Base-by-base conservation (phyloP, 352 stramenopile genomes). In the Thalassiosira hispida region DNA sequence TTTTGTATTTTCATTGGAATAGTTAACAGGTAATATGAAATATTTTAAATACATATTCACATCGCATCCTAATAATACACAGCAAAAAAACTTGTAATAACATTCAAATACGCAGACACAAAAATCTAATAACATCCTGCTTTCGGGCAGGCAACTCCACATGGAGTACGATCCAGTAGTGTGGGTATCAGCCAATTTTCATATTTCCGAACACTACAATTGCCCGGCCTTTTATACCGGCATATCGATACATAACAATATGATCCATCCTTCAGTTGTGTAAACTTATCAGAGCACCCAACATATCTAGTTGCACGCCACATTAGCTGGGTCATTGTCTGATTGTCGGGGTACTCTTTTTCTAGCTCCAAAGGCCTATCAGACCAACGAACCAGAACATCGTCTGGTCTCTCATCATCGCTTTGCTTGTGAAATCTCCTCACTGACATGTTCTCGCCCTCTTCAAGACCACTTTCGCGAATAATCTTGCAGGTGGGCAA, bases 221-320 rank as follows among this genome's bases (percentile, higher is more conserved):
- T 65, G 55, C 57, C 57, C 18, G 57, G 18, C 14, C 64, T 22
- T 16, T 9, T 16, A 33, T 73, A 73, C 16, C 64, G 53, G 18
- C 64, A 73, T 14, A 64, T 46, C 11, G 55, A 47, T 1, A 53
- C 27, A 18, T 73, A 49, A 57, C 64, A 73, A 18, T 56, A 55
- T 20, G 23, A 18, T 1, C 59, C 47, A 57, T 57, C 20, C 4
- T 22, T 31, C 22, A 22, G 20, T 23, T 44, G 25, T 5, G 23
- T 51, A 18, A 57, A 31, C 16, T 56, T 49, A 18, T 27, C 23
- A 33, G 29, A 38, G 47, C 64, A 73, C 20, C 64, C 64, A 31
- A 73, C 49, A 49, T 73, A 64, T 12, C 35, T 31, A 8, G 31
- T 53, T 5, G 22, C 44, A 22, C 64, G 31, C 64, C 64, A 73